Evolutionary conservation across 306 rosid genomes (phyloP).

Genomic region (Quercus gilva): DNA sequence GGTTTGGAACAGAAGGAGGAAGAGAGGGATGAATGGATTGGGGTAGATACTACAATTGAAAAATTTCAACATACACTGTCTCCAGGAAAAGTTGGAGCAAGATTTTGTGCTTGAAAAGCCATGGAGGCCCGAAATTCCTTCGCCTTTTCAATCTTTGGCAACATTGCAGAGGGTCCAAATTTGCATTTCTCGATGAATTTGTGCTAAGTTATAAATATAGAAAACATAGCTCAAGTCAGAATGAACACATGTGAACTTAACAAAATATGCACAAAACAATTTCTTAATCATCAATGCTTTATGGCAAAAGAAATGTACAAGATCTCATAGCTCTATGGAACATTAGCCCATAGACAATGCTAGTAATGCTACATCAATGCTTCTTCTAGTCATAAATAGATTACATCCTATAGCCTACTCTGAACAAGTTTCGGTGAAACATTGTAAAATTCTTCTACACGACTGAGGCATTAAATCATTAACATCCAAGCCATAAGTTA

Average conservation of each 20-base stretch:
- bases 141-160: slow-evolving; percentile 83
- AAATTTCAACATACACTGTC: slow-evolving; percentile 55
- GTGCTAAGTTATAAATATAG: slow-evolving; percentile 49
- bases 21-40: background rate
- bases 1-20: background rate
- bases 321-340: background rate
- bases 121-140: slow-evolving; percentile 72
- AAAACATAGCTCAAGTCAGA: slow-evolving; percentile 28
- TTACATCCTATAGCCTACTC: background rate
- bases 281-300: background rate
- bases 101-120: slow-evolving; percentile 71
- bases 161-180: slow-evolving; percentile 71
- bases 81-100: slow-evolving; percentile 46
- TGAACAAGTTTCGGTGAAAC: background rate
- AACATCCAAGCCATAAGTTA: too few relatives aligned
- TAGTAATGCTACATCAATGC: background rate
- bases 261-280: slow-evolving; percentile 8
- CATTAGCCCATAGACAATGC: background rate
- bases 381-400: background rate
- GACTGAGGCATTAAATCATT: too few relatives aligned
- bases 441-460: background rate
- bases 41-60: background rate
- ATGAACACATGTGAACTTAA: slow-evolving; percentile 15
- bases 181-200: slow-evolving; percentile 95
- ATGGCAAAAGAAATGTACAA: background rate